A percentile compares a stretch with the other conserved stretches of the same genome.
These are phyloP conservation scores for Lecanicillium sp. DNA, from an alignment of 2,329 filamentous ascomycete genomes.

Conservation along the genomic window DNA sequence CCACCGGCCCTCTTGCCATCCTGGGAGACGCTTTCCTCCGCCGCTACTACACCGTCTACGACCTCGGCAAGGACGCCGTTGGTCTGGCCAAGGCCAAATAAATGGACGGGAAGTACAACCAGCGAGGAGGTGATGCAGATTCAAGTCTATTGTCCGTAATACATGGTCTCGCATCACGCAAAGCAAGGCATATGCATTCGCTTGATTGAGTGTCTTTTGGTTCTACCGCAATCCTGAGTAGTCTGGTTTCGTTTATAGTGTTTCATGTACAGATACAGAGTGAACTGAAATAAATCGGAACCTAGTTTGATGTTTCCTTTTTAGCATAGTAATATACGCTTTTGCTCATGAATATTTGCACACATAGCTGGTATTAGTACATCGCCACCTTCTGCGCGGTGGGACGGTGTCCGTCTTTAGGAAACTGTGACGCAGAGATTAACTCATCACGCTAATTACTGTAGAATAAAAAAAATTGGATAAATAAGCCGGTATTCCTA, in stretches of 20 bases:
- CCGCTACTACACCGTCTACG: slow-evolving; percentile 93
- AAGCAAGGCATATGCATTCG: neutral
- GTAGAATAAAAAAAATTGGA: no score
- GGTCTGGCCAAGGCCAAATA: slow-evolving; percentile 79
- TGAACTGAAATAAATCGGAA: neutral
- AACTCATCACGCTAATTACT: no score
- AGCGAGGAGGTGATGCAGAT: no score
- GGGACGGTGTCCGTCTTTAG: no score
- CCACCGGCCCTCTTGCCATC: slow-evolving; percentile 86
- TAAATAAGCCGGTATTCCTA: no score
- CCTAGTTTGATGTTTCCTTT: neutral
- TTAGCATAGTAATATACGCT: neutral
- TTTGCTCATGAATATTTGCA: no score
- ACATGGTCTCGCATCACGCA: neutral
- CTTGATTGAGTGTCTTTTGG: neutral
- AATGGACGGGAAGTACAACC: slow-evolving; percentile 7
- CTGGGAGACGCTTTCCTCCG: slow-evolving; percentile 82
- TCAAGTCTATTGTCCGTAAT: no score
- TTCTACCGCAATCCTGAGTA: no score
- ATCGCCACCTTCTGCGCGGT: no score
- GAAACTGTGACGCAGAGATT: no score
- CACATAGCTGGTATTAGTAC: no score
- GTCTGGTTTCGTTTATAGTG: neutral
- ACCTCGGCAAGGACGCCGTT: slow-evolving; percentile 81
- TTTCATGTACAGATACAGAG: neutral